Evolutionary conservation across 306 rosid species (phyloP).

Genomic region (Ormosia semicastrata): DNA sequence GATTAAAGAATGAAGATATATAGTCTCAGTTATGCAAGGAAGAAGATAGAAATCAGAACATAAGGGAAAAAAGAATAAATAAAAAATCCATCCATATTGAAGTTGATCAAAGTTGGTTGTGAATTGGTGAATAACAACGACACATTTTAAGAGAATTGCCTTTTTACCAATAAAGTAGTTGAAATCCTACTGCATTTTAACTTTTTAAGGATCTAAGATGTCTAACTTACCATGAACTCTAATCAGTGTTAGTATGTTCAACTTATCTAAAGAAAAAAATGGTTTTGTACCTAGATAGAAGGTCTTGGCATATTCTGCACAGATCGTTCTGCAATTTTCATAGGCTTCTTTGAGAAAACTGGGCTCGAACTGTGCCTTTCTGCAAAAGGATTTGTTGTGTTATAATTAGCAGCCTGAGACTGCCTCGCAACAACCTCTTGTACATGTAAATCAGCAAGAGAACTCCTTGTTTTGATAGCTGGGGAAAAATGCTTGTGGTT

Average conservation of each 20-base stretch:
- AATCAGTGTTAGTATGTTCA: too few relatives aligned
- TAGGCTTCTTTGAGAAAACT: slow-evolving; percentile 64
- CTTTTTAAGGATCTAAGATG: too few relatives aligned
- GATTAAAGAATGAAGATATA: neutral
- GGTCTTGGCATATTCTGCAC: slow-evolving; percentile 87
- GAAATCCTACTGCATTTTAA: neutral
- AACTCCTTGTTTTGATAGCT: slow-evolving; percentile 52
- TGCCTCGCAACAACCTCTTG: slow-evolving; percentile 67
- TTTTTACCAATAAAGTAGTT: neutral
- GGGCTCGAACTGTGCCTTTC: slow-evolving; percentile 40
- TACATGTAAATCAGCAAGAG: slow-evolving; percentile 56
- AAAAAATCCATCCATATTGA: neutral
- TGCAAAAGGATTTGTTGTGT: neutral
- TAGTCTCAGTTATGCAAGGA: neutral
- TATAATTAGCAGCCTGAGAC: slow-evolving; percentile 29
- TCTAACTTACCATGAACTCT: too few relatives aligned
- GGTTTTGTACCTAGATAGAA: slow-evolving; percentile 66
- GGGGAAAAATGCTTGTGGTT: slow-evolving; percentile 24
- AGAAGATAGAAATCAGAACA: neutral
- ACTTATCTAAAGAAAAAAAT: neutral
- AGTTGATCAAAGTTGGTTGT: neutral
- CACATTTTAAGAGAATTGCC: neutral
- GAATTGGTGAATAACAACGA: neutral
- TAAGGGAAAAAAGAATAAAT: neutral
- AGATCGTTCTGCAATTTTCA: slow-evolving; percentile 71